A percentile compares a stretch with the other conserved stretches of the same genome.
phyloP scores from a whole-genome alignment of 805 yeast species.

The Debaryomyces tyrocola region DNA sequence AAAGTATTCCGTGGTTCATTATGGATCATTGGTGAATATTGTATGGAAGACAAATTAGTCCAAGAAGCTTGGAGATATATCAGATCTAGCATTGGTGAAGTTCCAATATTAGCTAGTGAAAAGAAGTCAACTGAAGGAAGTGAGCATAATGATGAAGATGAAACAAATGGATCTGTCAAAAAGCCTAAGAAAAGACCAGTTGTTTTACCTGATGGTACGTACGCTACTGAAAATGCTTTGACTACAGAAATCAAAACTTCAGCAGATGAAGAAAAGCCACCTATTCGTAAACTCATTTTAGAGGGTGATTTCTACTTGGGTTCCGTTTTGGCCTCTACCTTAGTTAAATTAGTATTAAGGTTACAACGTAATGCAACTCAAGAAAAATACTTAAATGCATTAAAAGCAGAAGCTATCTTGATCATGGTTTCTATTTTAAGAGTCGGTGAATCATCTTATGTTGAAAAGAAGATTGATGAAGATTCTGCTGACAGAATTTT shows the following conservation, averaged over 20 bases:
- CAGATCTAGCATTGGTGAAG: slow-evolving; percentile 81
- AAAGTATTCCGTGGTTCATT: slow-evolving; percentile 90
- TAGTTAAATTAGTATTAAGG: slow-evolving; percentile 84
- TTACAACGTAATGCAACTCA: slow-evolving; percentile 58
- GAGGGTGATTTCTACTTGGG: slow-evolving; percentile 91
- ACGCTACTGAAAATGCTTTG: slow-evolving; percentile 89
- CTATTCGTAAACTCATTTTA: slow-evolving; percentile 77
- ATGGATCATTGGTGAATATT: slow-evolving; percentile 96
- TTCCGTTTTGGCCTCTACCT: slow-evolving; percentile 81
- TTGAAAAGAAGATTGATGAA: slow-evolving; percentile 81
- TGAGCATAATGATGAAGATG: slow-evolving; percentile 32
- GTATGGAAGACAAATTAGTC: slow-evolving; percentile 66
- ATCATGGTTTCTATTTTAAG: slow-evolving; percentile 89
- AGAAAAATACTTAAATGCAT: slow-evolving; percentile 67
- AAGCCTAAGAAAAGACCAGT: slow-evolving; percentile 59
- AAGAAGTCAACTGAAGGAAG: slow-evolving; percentile 16
- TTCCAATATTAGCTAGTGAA: slow-evolving; percentile 83
- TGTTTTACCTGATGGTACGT: slow-evolving; percentile 97
- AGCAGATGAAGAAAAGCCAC: slow-evolving; percentile 54
- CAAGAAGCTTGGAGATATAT: slow-evolving; percentile 85
- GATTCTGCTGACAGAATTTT: slow-evolving; percentile 94
- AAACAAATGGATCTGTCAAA: slow-evolving; percentile 27
- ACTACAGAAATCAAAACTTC: slow-evolving; percentile 44
- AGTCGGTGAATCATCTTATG: slow-evolving; percentile 74
- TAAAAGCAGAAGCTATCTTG: slow-evolving; percentile 92